phyloP scores from a whole-genome alignment of 495 filamentous ascomycete species.

The Viridothelium virens region DNA sequence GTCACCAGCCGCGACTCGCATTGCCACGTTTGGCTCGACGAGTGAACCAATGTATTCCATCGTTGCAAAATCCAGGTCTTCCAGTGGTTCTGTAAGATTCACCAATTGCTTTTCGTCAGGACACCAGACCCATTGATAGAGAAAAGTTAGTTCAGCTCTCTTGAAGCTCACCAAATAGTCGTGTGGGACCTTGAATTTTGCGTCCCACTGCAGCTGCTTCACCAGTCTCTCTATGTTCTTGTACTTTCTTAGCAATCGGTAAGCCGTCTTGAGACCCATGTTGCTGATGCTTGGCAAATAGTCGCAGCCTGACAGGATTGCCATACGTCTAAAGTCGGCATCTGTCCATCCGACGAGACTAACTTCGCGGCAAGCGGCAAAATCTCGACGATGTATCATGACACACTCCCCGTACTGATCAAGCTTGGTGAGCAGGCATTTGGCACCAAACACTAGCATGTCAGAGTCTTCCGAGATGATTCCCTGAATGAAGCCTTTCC shows the following conservation, averaged over 20 bases:
- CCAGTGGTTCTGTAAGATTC: constrained; percentile 56
- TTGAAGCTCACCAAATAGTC: constrained; percentile 71
- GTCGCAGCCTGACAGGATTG: constrained; percentile 96
- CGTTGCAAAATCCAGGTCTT: constrained; percentile 51
- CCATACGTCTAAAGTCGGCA: constrained; percentile 85
- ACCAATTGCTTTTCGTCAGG: constrained; percentile 61
- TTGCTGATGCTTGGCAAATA: constrained; percentile 76
- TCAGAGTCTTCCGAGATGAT: constrained; percentile 97
- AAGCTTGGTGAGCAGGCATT: constrained; percentile 83
- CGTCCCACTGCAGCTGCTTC: constrained; percentile 76
- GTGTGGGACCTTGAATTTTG: constrained; percentile 66
- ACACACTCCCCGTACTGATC: constrained; percentile 89
- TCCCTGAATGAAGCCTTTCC: constrained; percentile 68
- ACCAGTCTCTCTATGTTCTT: constrained; percentile 78
- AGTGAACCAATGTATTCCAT: constrained; percentile 71
- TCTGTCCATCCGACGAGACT: constrained; percentile 89
- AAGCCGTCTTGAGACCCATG: constrained; percentile 88
- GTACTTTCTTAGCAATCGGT: constrained; percentile 81
- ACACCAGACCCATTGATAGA: constrained; percentile 91
- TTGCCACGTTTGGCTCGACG: constrained; percentile 60
- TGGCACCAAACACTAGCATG: constrained; percentile 88
- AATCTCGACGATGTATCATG: constrained; percentile 80
- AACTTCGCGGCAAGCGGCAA: constrained; percentile 79
- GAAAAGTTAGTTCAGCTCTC: constrained; percentile 84
- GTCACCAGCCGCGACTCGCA: constrained; percentile 72